Conservation (phyloP, 805 yeast species). For the Phaffomyces opuntiae region DNA sequence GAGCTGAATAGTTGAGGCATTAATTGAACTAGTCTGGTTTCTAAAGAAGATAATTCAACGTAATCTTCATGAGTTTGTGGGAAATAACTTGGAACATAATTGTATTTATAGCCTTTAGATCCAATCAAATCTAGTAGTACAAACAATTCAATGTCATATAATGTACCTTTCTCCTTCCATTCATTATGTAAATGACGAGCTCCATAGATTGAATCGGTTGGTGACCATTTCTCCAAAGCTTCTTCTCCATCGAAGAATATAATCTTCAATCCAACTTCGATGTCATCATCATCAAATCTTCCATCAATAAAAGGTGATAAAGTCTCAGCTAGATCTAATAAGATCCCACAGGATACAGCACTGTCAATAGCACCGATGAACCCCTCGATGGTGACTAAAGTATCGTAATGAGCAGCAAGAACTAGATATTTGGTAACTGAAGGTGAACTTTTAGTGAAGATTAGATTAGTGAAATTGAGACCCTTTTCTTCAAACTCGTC, state of each 20-base stretch:
- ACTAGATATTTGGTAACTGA: constrained; percentile 26
- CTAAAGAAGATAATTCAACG: constrained; percentile 29
- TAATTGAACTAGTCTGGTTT: constrained; percentile 18
- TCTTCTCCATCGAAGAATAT: constrained; percentile 60
- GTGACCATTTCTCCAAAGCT: constrained; percentile 47
- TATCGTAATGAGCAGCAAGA: constrained; percentile 51
- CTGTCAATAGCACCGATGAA: constrained; percentile 57
- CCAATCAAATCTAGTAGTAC: constrained; percentile 49
- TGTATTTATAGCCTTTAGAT: constrained; percentile 15
- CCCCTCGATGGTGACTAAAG: constrained; percentile 38
- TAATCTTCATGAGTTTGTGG: constrained; percentile 32
- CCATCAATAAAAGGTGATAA: constrained; percentile 10
- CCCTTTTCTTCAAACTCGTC: constrained; percentile 32
- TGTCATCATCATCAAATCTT: constrained; percentile 7
- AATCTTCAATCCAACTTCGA: constrained; percentile 35
- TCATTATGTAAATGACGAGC: constrained; percentile 39
- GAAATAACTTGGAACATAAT: constrained; percentile 35
- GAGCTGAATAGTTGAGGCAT: constrained; percentile 3
- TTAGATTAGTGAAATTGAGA: constrained; percentile 31
- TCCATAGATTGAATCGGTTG: constrained; percentile 49
- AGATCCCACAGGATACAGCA: constrained; percentile 49
- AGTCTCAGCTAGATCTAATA: constrained; percentile 36
- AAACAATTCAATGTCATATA: constrained; percentile 35
- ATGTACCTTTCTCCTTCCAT: constrained; percentile 25
- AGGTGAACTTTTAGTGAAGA: constrained; percentile 23